These are phyloP conservation scores for thale cress (Arabidopsis thaliana) DNA, from an alignment of 345 rosid genomes.

Conservation along the genomic window TAIR10.1 NC_003074.8:6980001-6980500, in stretches of 20 bases:
- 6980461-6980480: too few relatives aligned
- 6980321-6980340: slow-evolving; percentile 18
- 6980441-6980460: slow-evolving; percentile 8
- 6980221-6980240: slow-evolving; percentile 42
- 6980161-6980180: slow-evolving; percentile 39
- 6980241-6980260: slow-evolving; percentile 38
- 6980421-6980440: slow-evolving; percentile 5
- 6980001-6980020: slow-evolving; percentile 32
- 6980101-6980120: slow-evolving; percentile 28
- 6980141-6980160: slow-evolving; percentile 46
- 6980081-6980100: slow-evolving; percentile 45
- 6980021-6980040: slow-evolving; percentile 30
- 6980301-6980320: background rate
- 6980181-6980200: slow-evolving; percentile 27
- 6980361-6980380: slow-evolving; percentile 42
- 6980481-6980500: background rate
- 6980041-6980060: slow-evolving; percentile 41
- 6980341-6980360: slow-evolving; percentile 53
- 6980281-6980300: background rate
- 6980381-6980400: slow-evolving; percentile 33
- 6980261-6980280: slow-evolving; percentile 47
- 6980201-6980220: slow-evolving; percentile 20
- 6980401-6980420: slow-evolving; percentile 3
- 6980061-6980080: slow-evolving; percentile 43
- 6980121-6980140: slow-evolving; percentile 20